Percentiles rank a stretch among this genome's conserved stretches.
Evolutionary conservation across 257 asterid genomes (phyloP).

Genomic region (Lycium ferocissimum): DNA sequence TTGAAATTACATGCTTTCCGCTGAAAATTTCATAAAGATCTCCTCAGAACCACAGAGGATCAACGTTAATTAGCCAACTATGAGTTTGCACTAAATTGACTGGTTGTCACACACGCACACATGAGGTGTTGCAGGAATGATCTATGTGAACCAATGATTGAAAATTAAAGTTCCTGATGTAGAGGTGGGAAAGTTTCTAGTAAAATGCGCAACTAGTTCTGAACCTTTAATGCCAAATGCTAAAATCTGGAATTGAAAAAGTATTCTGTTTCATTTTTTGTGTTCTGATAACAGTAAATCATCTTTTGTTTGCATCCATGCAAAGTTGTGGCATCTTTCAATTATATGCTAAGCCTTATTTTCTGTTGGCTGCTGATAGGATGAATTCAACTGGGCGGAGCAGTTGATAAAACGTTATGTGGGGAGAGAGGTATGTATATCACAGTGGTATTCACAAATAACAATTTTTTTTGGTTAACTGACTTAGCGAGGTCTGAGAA

Average conservation of each 20-base stretch:
- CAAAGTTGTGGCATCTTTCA: slow-evolving; percentile 24
- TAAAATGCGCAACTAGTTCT: background rate
- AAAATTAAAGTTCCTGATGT: background rate
- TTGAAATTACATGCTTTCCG: background rate
- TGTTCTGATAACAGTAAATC: background rate
- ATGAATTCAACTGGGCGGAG: slow-evolving; percentile 82
- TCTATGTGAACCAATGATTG: background rate
- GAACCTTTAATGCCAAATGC: background rate
- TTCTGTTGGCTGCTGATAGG: slow-evolving; percentile 43
- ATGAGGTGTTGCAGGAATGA: slow-evolving; percentile 16
- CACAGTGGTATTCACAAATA: background rate
- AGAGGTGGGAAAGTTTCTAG: background rate
- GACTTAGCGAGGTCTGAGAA: background rate
- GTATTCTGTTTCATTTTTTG: background rate
- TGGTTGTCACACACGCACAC: background rate
- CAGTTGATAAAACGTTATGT: slow-evolving; percentile 68
- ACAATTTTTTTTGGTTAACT: background rate
- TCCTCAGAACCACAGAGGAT: background rate
- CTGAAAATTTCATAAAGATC: background rate
- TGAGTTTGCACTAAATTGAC: background rate
- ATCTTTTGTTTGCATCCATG: background rate
- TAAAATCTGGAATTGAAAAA: slow-evolving; percentile 9
- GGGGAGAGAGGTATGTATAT: slow-evolving; percentile 82
- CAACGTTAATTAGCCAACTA: background rate
- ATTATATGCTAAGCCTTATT: slow-evolving; percentile 13